Conservation (phyloP, 1,284 basidiomycete species). For the Irpex lacteus region DNA sequence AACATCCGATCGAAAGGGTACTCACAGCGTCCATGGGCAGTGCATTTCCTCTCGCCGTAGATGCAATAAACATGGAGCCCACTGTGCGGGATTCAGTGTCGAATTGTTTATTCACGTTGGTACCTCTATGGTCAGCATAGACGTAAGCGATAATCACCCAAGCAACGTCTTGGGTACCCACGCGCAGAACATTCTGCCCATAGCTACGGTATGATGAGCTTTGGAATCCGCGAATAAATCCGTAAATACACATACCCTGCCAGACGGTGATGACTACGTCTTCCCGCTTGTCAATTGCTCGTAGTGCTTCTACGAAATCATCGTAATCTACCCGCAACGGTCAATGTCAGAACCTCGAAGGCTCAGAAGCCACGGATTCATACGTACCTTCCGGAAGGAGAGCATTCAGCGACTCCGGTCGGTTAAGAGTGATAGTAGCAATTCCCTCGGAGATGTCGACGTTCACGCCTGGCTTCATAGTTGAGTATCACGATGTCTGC, state of each 20-base stretch:
- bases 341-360: neutral
- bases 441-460: slow-evolving; percentile 54
- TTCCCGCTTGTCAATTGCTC: slow-evolving; percentile 54
- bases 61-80: slow-evolving; percentile 13
- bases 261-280: slow-evolving; percentile 66
- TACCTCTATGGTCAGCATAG: slow-evolving; percentile 13
- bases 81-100: slow-evolving; percentile 40
- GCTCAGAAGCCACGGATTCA: no score
- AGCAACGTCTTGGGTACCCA: neutral
- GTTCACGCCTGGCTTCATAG: slow-evolving; percentile 38
- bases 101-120: slow-evolving; percentile 34
- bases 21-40: slow-evolving; percentile 63
- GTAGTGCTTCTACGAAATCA: slow-evolving; percentile 52
- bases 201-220: slow-evolving; percentile 37
- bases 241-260: slow-evolving; percentile 46
- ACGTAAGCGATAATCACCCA: neutral
- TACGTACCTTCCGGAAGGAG: slow-evolving; percentile 50
- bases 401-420: slow-evolving; percentile 59
- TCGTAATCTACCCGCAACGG: slow-evolving; percentile 50
- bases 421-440: slow-evolving; percentile 66
- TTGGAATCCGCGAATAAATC: neutral
- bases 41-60: slow-evolving; percentile 46
- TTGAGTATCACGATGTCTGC: neutral
- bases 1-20: neutral
- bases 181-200: slow-evolving; percentile 15